A percentile compares a stretch with the other conserved stretches of the same genome.
These are phyloP conservation scores for Irpex rosettiformis DNA, from an alignment of 1,284 basidiomycete species.

Conservation along the genomic window DNA sequence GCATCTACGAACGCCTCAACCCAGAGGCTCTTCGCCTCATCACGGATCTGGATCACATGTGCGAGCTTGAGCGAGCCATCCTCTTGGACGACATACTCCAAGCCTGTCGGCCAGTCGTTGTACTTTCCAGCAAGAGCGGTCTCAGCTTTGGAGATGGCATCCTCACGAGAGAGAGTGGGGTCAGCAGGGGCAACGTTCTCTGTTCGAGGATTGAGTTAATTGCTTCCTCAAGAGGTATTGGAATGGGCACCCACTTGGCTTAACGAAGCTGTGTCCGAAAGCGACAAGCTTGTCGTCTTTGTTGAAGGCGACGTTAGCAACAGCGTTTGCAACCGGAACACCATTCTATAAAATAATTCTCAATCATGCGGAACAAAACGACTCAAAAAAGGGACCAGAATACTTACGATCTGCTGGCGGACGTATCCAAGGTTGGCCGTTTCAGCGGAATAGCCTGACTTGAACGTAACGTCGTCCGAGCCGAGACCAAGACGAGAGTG, in stretches of 20 bases:
- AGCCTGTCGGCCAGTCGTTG: slow-evolving; percentile 37
- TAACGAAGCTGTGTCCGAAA: slow-evolving; percentile 50
- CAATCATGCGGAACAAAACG: too few species aligned
- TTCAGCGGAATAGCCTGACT: slow-evolving; percentile 1
- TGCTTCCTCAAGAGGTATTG: neutral
- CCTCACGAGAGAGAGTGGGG: slow-evolving; percentile 33
- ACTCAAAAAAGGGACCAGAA: too few species aligned
- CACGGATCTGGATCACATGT: slow-evolving; percentile 55
- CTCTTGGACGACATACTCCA: slow-evolving; percentile 43
- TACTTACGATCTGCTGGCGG: slow-evolving; percentile 3
- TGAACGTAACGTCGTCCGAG: neutral
- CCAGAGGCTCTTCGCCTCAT: slow-evolving; percentile 50
- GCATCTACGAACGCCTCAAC: slow-evolving; percentile 64
- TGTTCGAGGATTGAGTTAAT: slow-evolving; percentile 10
- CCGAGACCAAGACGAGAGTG: slow-evolving; percentile 1
- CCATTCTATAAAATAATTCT: slow-evolving; percentile 28
- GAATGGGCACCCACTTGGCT: slow-evolving; percentile 32
- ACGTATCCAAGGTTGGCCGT: slow-evolving; percentile 2
- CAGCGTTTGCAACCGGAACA: slow-evolving; percentile 40
- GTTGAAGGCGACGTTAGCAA: slow-evolving; percentile 42
- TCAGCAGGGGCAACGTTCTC: slow-evolving; percentile 35
- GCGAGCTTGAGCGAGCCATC: slow-evolving; percentile 49
- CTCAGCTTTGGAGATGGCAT: slow-evolving; percentile 39
- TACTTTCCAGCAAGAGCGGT: slow-evolving; percentile 37
- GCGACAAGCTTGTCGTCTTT: slow-evolving; percentile 37